Evolutionary conservation across 805 yeast genomes (phyloP), one percentile per base, ranked within the genome.

Genomic region (Starmerella potacharoeniae): DNA sequence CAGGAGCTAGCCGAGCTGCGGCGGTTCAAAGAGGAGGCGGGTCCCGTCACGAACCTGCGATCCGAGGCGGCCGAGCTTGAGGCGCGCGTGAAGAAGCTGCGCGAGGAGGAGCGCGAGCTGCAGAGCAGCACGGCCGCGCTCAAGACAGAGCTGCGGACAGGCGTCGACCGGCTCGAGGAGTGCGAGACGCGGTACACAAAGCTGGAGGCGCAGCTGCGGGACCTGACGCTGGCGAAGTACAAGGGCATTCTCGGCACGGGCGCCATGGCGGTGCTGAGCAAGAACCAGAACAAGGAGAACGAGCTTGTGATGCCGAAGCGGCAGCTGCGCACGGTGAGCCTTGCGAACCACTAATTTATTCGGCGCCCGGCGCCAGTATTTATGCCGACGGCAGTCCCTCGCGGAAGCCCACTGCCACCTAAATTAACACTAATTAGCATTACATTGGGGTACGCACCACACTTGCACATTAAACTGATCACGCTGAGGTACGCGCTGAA

Each of bases 281-380:
- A 36, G 41, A 49, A 48, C 41, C 51, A 33, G n/a, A 53, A 59
- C 58, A 59, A 62, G 53, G 63, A 63, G 49, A 58, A 59, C 51
- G 63, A 63, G 48, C 50, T 61, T 11, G 45, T 58, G 36, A 54
- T 63, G 16, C 64, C 64, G 35, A 63, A 63, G 51, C 62, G 65
- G 13, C 64, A 63, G 48, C 53, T 62, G 45, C 53, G 65, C 14
- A 63, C 65, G 14, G 62, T 62, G 28, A 63, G 65, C 51, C 34
- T 57, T 34, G 60, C 60, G 5, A 47, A 57, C 44, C 49, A 49
- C 11, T 55, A 55, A 46, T 52, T 52, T 46, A 52, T 40, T 40
- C 22, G 22, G 22, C 22, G 22, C 22, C 22, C 22, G 29, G 29
- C 17, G 13, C 17, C 17, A 37, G n/a, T 37, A 37, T 41, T 28